A percentile compares a stretch with the other conserved stretches of the same genome.
Evolutionary conservation across 305 asterid genomes (phyloP).

Genomic region (Fraxinus floribunda): DNA sequence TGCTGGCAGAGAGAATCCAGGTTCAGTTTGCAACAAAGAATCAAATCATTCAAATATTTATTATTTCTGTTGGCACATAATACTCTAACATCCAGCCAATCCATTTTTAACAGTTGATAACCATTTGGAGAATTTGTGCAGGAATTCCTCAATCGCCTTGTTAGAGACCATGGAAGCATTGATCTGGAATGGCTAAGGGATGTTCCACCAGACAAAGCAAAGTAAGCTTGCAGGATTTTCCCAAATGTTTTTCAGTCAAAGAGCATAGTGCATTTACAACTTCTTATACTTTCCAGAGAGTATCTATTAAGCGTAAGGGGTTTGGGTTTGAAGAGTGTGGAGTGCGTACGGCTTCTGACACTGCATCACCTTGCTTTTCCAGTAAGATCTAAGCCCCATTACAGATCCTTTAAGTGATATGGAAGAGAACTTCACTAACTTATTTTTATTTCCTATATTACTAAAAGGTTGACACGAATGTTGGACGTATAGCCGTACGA

Average conservation of each 20-base stretch:
- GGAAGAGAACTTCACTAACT: constrained; percentile 30
- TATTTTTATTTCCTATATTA: constrained; percentile 27
- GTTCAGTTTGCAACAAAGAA: constrained; percentile 36
- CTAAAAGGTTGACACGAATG: constrained; percentile 86
- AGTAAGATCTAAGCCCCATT: constrained; percentile 36
- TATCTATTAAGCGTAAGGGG: constrained; percentile 36
- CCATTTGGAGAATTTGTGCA: constrained; percentile 39
- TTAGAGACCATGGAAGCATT: constrained; percentile 81
- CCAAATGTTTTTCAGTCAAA: constrained; percentile 10
- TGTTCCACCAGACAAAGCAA: constrained; percentile 94
- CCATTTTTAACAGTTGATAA: constrained; percentile 25
- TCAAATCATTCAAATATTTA: constrained; percentile 9
- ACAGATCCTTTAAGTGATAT: constrained; percentile 11
- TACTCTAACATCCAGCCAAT: constrained; percentile 13
- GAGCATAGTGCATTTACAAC: constrained; percentile 15
- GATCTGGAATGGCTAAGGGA: constrained; percentile 98
- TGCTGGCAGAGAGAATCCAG: constrained; percentile 92
- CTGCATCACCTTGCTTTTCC: constrained; percentile 25
- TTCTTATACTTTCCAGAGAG: constrained; percentile 61
- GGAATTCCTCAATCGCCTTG: constrained; percentile 85
- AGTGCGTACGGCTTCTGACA: constrained; percentile 4
- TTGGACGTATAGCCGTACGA: constrained; percentile 21
- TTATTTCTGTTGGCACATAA: constrained; percentile 1
- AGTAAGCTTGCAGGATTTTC: constrained; percentile 49
- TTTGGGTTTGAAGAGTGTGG: constrained; percentile 18